phyloP scores from a whole-genome alignment of 305 asterid genomes.

The Fraxinus platypoda region DNA sequence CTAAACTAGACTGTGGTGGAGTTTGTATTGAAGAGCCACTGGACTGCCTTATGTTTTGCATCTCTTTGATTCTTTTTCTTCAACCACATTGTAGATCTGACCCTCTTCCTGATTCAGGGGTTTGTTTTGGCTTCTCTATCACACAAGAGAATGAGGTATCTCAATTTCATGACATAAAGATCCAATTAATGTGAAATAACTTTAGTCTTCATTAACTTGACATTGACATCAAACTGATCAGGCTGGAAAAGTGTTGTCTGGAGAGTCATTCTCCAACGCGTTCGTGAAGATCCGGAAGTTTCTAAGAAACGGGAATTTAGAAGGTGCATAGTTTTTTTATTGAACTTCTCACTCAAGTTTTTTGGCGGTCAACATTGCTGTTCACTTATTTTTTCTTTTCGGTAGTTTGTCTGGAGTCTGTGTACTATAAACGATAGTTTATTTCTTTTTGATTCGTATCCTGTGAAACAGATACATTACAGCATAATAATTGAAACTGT shows the following conservation, averaged over 20 bases:
- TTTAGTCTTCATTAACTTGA: slow-evolving; percentile 7
- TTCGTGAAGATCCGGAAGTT: slow-evolving; percentile 57
- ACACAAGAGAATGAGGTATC: slow-evolving; percentile 74
- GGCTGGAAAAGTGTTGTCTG: slow-evolving; percentile 60
- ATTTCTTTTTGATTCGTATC: neutral
- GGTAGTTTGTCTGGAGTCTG: slow-evolving; percentile 14
- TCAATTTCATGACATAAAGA: neutral
- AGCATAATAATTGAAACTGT: neutral
- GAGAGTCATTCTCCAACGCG: slow-evolving; percentile 60
- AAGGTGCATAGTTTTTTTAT: slow-evolving; percentile 47
- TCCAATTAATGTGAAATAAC: slow-evolving; percentile 24
- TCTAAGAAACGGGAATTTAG: slow-evolving; percentile 56
- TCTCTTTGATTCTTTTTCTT: slow-evolving; percentile 79
- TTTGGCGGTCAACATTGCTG: neutral
- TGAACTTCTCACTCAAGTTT: slow-evolving; percentile 16
- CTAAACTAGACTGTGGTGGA: slow-evolving; percentile 60
- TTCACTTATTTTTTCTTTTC: neutral
- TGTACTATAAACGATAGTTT: neutral
- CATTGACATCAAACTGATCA: slow-evolving; percentile 25
- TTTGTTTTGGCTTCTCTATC: slow-evolving; percentile 77
- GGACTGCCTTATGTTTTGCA: slow-evolving; percentile 77
- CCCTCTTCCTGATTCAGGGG: slow-evolving; percentile 54
- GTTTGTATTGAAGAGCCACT: slow-evolving; percentile 70
- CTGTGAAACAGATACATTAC: slow-evolving; percentile 6
- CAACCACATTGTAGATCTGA: slow-evolving; percentile 64